Conservation (phyloP, 2,329 filamentous ascomycete species). For the Volutella citrinella region DNA sequence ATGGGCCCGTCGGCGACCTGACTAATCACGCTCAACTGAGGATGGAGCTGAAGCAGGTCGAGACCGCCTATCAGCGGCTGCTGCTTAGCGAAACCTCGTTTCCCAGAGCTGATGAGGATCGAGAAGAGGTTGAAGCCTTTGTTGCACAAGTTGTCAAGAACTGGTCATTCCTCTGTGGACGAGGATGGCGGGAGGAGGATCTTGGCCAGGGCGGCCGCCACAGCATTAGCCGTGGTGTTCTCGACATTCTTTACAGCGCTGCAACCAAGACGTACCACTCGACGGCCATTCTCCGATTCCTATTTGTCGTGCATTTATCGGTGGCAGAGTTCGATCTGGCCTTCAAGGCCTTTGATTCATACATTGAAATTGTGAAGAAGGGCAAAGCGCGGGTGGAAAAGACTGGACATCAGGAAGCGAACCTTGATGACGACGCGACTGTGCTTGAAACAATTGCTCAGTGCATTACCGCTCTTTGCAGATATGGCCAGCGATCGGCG, state of each 20-base stretch:
- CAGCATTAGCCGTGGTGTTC: conserved; percentile 68
- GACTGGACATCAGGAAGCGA: conserved; percentile 65
- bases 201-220: conserved; percentile 79
- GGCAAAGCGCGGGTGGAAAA: conserved; percentile 83
- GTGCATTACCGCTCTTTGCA: conserved; percentile 76
- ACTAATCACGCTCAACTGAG: conserved; percentile 64
- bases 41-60: conserved; percentile 74
- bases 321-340: conserved; percentile 91
- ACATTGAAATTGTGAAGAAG: conserved; percentile 81
- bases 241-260: conserved; percentile 87
- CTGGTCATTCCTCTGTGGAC: conserved; percentile 79
- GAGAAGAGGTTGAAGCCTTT: conserved; percentile 78
- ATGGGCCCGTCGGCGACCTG: conserved; percentile 41
- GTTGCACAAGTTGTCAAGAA: conserved; percentile 77
- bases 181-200: conserved; percentile 76
- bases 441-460: conserved; percentile 77
- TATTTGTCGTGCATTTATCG: conserved; percentile 84
- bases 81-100: conserved; percentile 79
- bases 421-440: conserved; percentile 74
- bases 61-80: conserved; percentile 74
- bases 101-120: conserved; percentile 76
- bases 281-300: conserved; percentile 76
- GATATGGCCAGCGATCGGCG: conserved; percentile 71
- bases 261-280: conserved; percentile 96
- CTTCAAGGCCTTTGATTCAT: conserved; percentile 87